Conservation (phyloP, 257 asterid species). For the Solanum phureja region DNA sequence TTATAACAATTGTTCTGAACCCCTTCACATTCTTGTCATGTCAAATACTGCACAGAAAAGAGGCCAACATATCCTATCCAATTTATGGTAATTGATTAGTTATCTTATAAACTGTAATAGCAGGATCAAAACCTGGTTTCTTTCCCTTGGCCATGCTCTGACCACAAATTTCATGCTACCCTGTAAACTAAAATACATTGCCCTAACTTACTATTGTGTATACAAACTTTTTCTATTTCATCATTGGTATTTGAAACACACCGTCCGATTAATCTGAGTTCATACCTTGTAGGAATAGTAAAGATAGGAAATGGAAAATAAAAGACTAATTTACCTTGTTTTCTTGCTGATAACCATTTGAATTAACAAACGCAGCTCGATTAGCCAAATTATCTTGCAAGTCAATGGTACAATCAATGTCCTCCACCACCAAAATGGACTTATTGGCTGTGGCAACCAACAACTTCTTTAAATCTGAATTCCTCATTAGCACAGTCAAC, state of each 20-base stretch:
- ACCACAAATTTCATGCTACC: background rate
- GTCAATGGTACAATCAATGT: conserved; percentile 16
- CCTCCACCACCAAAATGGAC: conserved; percentile 20
- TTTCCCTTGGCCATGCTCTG: background rate
- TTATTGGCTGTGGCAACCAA: conserved; percentile 1
- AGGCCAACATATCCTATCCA: background rate
- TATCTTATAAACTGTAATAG: background rate
- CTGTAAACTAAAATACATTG: background rate
- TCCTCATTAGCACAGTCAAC: background rate
- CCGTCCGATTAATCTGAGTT: background rate
- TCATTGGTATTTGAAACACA: background rate
- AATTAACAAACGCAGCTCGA: background rate
- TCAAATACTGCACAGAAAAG: background rate
- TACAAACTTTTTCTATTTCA: background rate
- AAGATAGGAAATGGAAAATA: background rate
- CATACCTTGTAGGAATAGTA: background rate
- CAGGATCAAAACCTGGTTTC: background rate
- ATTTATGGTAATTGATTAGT: background rate
- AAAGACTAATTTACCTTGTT: background rate
- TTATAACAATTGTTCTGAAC: no score
- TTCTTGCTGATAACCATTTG: background rate
- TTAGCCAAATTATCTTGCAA: conserved; percentile 2
- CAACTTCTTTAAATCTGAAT: background rate
- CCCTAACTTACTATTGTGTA: background rate
- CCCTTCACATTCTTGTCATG: no score